Evolutionary conservation across 345 rosid species (phyloP), one percentile per base, ranked within the genome.

Genomic region (Hibiscus tridactylites): DNA sequence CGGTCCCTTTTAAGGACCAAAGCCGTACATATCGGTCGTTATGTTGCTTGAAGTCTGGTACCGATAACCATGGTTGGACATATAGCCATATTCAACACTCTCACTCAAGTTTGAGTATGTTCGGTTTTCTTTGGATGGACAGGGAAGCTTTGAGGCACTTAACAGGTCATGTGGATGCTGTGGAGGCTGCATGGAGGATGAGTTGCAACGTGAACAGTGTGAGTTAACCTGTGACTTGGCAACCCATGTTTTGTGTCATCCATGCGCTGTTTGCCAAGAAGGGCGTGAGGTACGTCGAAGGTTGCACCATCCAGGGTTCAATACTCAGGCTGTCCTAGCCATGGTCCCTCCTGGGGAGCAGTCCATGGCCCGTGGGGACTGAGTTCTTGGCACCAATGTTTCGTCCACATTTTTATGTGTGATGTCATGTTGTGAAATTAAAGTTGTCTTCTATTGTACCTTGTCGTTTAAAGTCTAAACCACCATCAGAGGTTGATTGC

Each of bases 241-340:
- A 50, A 88, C 92, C 0, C 97, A 94, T 74, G 81, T 91, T 8
- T 83, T 86, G 77, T 95, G 99, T 74, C 97, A 95, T 77, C 16
- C 74, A 7, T 91, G 97, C 52, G 96, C 99, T 4, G 89, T 95
- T 75, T 90, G 97, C 85, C 99, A 95, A 82, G 99, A 95, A 84
- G 99, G 97, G 3, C 97, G 93, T 9, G 97, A 91, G 89, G 72
- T 95, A n/a, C 97, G 97, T 16, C 88, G 96, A 44, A 84, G 91
- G 81, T 76, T 86, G 75, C 90, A 87, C 42, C 97, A 88, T 76
- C 99, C 99, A 0, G 97, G 96, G 47, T 90, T 91, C 84, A 85
- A 79, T 65, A 84, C 90, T 68, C 93, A 83, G 61, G 82, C 96
- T 19, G 83, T 90, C 24, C 66, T 88, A 76, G 92, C 83, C 29